phyloP scores from a whole-genome alignment of 2,329 filamentous ascomycete genomes.

The Fusarium sp. region DNA sequence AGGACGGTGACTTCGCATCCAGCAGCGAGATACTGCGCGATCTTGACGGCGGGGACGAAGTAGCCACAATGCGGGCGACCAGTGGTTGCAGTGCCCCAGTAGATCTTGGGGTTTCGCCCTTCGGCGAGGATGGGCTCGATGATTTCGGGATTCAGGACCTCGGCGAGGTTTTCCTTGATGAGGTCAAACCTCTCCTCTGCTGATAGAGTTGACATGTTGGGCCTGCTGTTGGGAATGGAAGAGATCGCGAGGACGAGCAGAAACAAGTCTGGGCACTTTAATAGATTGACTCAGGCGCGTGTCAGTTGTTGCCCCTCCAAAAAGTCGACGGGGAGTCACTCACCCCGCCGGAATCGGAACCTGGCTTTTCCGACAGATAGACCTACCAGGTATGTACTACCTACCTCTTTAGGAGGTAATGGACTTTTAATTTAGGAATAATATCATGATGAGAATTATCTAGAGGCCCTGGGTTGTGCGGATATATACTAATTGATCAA shows the following conservation, averaged over 20 bases:
- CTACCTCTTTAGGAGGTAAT: too few species aligned
- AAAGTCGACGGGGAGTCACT: slow-evolving; percentile 5
- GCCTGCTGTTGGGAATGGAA: not conserved
- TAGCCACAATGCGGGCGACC: slow-evolving; percentile 92
- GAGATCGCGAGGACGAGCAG: not conserved
- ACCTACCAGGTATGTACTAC: too few species aligned
- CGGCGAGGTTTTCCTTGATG: slow-evolving; percentile 84
- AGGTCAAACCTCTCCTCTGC: slow-evolving; percentile 74
- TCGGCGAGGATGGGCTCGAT: slow-evolving; percentile 79
- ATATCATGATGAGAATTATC: too few species aligned
- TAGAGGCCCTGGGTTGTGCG: too few species aligned
- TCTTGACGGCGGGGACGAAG: slow-evolving; percentile 89
- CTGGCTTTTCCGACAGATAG: slow-evolving; percentile 9
- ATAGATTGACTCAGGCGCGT: slow-evolving; percentile 8
- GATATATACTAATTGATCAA: too few species aligned
- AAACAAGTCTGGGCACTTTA: not conserved
- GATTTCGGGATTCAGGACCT: slow-evolving; percentile 87
- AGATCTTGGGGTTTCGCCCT: slow-evolving; percentile 80
- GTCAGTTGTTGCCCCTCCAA: slow-evolving; percentile 20
- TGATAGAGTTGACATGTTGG: slow-evolving; percentile 26
- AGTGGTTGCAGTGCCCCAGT: slow-evolving; percentile 91
- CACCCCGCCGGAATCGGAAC: slow-evolving; percentile 14
- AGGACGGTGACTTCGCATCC: slow-evolving; percentile 86
- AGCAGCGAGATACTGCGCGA: slow-evolving; percentile 87
- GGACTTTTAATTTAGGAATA: too few species aligned